Conservation (phyloP, 768 basidiomycete genomes). For the Podaxis sp. region DNA sequence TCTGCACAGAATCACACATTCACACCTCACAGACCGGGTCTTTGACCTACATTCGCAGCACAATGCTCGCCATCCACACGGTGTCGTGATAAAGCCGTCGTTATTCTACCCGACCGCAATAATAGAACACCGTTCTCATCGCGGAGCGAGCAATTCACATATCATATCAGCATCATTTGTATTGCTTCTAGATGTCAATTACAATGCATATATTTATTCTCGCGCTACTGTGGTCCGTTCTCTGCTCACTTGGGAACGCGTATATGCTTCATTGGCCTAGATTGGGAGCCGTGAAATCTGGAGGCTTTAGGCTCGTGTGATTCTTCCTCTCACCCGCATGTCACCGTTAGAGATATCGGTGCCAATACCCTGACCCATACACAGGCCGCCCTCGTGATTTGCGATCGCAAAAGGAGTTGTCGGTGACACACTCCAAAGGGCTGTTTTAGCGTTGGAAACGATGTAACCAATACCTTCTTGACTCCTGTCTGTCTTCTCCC, state of each 20-base stretch:
- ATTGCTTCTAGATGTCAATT: conserved; percentile 14
- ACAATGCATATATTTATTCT: conserved; percentile 15
- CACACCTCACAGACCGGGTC: conserved; percentile 3
- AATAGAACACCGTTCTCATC: conserved; percentile 17
- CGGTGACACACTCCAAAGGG: conserved; percentile 2
- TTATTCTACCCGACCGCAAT: conserved; percentile 9
- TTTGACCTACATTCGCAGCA: not conserved
- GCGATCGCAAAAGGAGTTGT: not conserved
- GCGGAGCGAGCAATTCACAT: conserved; percentile 14
- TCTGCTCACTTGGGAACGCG: conserved; percentile 10
- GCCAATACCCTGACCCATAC: conserved; percentile 1
- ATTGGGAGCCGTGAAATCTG: not conserved
- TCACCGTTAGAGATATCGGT: not conserved
- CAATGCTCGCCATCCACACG: conserved; percentile 3
- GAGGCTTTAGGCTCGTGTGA: not conserved
- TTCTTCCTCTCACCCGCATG: conserved; percentile 1
- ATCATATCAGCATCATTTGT: conserved; percentile 17
- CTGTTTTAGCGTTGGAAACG: conserved; percentile 4
- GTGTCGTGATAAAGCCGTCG: conserved; percentile 8
- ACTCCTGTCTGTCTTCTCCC: not conserved
- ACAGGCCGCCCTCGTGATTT: conserved; percentile 1
- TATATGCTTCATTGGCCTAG: not conserved
- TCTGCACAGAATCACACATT: not conserved
- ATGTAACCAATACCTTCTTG: not conserved
- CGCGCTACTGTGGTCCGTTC: conserved; percentile 12